phyloP scores from a whole-genome alignment of 805 yeast species.

The Priceomyces haplophilus region DNA sequence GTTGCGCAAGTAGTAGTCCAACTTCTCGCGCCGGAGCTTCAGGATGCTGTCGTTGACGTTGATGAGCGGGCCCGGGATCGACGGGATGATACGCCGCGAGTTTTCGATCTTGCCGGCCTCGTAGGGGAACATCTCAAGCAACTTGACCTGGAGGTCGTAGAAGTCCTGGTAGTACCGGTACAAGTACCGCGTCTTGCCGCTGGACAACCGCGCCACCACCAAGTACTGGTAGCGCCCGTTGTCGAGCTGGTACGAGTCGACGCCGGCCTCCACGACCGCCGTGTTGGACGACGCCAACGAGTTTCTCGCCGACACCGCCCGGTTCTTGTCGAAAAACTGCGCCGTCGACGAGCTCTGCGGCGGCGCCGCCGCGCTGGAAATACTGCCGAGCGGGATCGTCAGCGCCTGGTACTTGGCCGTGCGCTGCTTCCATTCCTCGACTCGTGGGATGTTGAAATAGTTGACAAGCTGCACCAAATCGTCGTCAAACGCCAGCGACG shows the following conservation, averaged over 20 bases:
- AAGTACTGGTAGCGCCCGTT: slow-evolving; percentile 89
- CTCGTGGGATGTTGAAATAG: slow-evolving; percentile 76
- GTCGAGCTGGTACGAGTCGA: slow-evolving; percentile 75
- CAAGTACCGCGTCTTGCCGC: slow-evolving; percentile 66
- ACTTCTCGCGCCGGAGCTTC: slow-evolving; percentile 51
- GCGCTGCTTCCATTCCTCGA: slow-evolving; percentile 90
- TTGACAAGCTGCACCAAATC: slow-evolving; percentile 52
- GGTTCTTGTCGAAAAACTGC: slow-evolving; percentile 32
- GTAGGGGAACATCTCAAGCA: slow-evolving; percentile 79
- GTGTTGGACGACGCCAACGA: slow-evolving; percentile 30
- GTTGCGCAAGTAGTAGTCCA: slow-evolving; percentile 50
- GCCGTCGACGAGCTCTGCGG: slow-evolving; percentile 34
- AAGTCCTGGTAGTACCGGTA: slow-evolving; percentile 94
- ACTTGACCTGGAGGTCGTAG: slow-evolving; percentile 83
- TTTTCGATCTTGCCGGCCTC: slow-evolving; percentile 89
- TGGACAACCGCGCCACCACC: slow-evolving; percentile 60
- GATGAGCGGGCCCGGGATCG: slow-evolving; percentile 93
- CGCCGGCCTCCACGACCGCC: slow-evolving; percentile 60
- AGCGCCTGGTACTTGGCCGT: slow-evolving; percentile 92
- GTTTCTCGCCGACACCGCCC: slow-evolving; percentile 22
- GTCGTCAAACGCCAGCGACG: slow-evolving; percentile 39
- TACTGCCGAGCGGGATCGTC: slow-evolving; percentile 66
- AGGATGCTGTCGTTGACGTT: slow-evolving; percentile 76
- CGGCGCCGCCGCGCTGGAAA: slow-evolving; percentile 24
- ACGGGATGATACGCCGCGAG: slow-evolving; percentile 78